Percentiles rank a stretch among this genome's conserved stretches.
Conservation (phyloP, 1,284 basidiomycete genomes). For the Papiliotrema laurentii region DNA sequence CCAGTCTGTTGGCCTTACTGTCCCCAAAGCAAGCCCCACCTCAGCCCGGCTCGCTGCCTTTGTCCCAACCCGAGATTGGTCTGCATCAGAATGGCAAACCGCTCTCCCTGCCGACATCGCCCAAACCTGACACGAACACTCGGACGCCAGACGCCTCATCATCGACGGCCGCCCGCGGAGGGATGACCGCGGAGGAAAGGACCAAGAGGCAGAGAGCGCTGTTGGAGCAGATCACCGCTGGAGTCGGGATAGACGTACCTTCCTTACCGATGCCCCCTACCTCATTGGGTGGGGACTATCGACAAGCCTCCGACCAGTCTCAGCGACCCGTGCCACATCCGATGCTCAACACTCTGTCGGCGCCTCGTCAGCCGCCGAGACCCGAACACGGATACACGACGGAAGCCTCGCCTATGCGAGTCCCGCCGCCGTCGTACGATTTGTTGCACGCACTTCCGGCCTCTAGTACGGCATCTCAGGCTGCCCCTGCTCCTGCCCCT, state of each 20-base stretch:
- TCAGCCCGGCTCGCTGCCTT: neutral
- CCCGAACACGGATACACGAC: neutral
- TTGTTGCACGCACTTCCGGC: neutral
- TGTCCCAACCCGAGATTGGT: neutral
- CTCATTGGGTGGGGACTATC: neutral
- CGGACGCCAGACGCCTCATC: no score
- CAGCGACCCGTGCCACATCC: neutral
- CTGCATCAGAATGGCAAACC: conserved; percentile 6
- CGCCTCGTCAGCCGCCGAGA: neutral
- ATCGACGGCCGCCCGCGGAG: no score
- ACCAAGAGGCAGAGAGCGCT: conserved; percentile 23
- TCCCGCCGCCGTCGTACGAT: neutral
- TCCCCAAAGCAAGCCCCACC: conserved; percentile 7
- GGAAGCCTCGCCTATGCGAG: neutral
- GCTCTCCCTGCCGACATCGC: conserved; percentile 21
- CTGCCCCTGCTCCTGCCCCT: no score
- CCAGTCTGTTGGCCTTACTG: conserved; percentile 22
- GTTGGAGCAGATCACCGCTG: conserved; percentile 30
- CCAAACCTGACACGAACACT: conserved; percentile 14
- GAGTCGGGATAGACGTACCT: conserved; percentile 15
- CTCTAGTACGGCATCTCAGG: no score
- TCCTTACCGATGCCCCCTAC: neutral
- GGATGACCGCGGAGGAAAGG: conserved; percentile 14
- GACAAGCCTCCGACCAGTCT: neutral
- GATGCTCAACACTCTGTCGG: neutral